Percentiles rank a stretch among this genome's conserved stretches.
phyloP scores from a whole-genome alignment of 2,329 filamentous ascomycete species.

The Ilyonectria robusta region DNA sequence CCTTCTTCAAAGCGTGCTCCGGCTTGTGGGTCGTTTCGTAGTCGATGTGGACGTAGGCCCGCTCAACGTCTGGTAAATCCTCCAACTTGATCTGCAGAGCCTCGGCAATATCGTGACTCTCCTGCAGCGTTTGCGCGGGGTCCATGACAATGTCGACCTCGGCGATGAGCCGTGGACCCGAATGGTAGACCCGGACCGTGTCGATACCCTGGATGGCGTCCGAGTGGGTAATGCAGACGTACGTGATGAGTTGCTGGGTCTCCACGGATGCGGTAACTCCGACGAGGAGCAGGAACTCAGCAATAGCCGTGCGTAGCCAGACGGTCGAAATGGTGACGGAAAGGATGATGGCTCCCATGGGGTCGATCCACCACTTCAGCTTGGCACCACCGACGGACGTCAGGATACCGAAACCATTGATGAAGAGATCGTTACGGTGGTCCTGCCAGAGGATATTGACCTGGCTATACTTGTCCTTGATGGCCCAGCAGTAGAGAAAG shows the following conservation, averaged over 20 bases:
- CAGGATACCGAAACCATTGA: constrained; percentile 94
- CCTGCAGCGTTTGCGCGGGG: constrained; percentile 76
- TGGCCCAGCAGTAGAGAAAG: constrained; percentile 92
- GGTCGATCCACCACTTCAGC: constrained; percentile 94
- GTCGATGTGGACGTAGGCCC: constrained; percentile 97
- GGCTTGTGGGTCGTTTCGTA: constrained; percentile 97
- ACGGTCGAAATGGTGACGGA: constrained; percentile 83
- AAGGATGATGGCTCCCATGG: constrained; percentile 88
- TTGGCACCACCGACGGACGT: constrained; percentile 93
- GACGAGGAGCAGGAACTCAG: constrained; percentile 91
- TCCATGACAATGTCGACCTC: constrained; percentile 98
- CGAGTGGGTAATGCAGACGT: constrained; percentile 90
- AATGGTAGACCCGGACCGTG: constrained; percentile 95
- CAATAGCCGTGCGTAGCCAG: constrained; percentile 89
- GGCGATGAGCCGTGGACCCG: constrained; percentile 88
- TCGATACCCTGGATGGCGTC: constrained; percentile 87
- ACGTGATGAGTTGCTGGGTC: constrained; percentile 94
- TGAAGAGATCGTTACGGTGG: constrained; percentile 95
- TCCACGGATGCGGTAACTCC: constrained; percentile 89
- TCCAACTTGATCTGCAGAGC: constrained; percentile 95
- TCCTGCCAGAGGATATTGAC: constrained; percentile 96
- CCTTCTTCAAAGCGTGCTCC: constrained; percentile 79
- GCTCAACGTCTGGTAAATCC: constrained; percentile 89
- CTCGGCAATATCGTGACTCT: constrained; percentile 94
- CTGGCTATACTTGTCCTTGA: constrained; percentile 93